Conservation (phyloP, 306 rosid species). For the Cucurbita pepo region DNA sequence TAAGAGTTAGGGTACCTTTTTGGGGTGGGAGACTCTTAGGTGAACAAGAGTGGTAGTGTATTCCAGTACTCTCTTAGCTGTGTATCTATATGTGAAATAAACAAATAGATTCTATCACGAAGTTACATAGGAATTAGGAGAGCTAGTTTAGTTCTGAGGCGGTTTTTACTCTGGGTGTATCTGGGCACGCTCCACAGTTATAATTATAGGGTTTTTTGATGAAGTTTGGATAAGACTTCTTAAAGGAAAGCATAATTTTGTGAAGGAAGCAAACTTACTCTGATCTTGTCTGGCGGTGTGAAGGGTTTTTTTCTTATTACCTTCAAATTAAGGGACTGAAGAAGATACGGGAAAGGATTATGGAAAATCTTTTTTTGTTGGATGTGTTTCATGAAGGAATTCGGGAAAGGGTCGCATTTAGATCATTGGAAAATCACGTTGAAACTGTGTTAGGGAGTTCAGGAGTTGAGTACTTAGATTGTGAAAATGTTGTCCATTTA, state of each 20-base stretch:
- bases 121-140: not conserved
- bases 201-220: not conserved
- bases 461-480: too few species aligned
- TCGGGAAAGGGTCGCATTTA: too few species aligned
- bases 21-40: too few species aligned
- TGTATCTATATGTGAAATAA: not conserved
- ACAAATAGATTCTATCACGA: not conserved
- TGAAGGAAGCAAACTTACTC: not conserved
- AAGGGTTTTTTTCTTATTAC: not conserved
- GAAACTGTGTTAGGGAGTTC: too few species aligned
- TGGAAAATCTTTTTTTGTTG: not conserved
- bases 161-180: not conserved
- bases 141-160: not conserved
- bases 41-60: too few species aligned
- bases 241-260: not conserved
- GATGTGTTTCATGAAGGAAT: not conserved
- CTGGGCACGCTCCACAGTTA: not conserved
- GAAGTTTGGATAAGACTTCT: not conserved
- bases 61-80: not conserved
- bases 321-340: not conserved
- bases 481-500: too few species aligned
- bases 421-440: too few species aligned
- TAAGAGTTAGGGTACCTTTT: too few species aligned
- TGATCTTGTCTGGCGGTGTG: not conserved
- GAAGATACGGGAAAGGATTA: not conserved